Evolutionary conservation across 2,329 filamentous ascomycete species (phyloP).

Genomic region (Pyrenophora seminiperda): DNA sequence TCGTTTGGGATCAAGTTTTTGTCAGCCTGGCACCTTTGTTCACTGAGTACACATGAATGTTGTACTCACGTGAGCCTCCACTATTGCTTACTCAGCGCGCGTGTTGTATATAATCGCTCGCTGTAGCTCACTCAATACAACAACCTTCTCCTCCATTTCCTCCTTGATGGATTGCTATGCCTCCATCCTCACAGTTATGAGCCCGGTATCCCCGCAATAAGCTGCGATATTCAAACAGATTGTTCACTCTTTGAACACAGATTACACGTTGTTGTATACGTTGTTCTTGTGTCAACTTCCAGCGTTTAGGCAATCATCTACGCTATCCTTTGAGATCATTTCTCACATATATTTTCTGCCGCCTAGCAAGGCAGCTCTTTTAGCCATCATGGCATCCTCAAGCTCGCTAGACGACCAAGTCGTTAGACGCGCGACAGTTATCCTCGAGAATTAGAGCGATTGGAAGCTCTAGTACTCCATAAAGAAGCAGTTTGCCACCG

Average conservation of each 20-base stretch:
- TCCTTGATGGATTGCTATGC: too few relatives aligned
- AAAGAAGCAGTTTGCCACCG: not conserved
- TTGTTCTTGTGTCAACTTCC: not conserved
- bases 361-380: not conserved
- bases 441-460: not conserved
- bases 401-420: not conserved
- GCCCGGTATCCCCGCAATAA: not conserved
- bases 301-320: not conserved
- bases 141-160: not conserved
- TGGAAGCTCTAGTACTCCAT: too few relatives aligned
- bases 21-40: too few relatives aligned
- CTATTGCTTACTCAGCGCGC: too few relatives aligned
- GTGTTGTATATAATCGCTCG: too few relatives aligned
- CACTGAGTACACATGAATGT: too few relatives aligned
- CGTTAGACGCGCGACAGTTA: not conserved
- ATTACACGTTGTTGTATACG: not conserved
- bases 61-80: too few relatives aligned
- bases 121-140: too few relatives aligned
- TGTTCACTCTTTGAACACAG: not conserved
- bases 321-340: not conserved
- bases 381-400: not conserved
- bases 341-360: not conserved
- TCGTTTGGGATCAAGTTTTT: too few relatives aligned
- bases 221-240: not conserved
- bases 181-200: not conserved